phyloP scores from a whole-genome alignment of 2,329 filamentous ascomycete genomes.

The Arthrobotrys pseudoclavata region DNA sequence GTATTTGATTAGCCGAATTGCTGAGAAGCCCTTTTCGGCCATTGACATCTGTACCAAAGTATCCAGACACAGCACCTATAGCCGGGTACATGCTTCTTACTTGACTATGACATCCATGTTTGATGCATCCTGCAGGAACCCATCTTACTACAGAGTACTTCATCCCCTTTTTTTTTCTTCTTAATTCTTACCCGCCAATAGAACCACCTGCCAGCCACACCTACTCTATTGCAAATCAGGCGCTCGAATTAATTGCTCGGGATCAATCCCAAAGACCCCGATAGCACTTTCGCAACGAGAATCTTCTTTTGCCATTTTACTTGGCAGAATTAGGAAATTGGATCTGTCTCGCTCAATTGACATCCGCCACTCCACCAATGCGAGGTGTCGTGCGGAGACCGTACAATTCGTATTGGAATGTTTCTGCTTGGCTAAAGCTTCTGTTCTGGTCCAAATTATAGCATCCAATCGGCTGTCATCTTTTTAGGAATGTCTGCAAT shows the following conservation, averaged over 20 bases:
- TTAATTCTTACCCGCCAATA: conserved; percentile 35
- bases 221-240: too few relatives aligned
- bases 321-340: conserved; percentile 30
- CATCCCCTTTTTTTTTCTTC: conserved; percentile 6
- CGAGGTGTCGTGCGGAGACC: conserved; percentile 12
- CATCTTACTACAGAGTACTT: conserved; percentile 1
- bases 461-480: conserved; percentile 23
- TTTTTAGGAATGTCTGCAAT: conserved; percentile 16
- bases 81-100: too few relatives aligned
- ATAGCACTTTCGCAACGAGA: not conserved
- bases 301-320: conserved; percentile 22
- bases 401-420: conserved; percentile 10
- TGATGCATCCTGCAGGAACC: conserved; percentile 52
- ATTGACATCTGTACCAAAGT: not conserved
- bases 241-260: conserved; percentile 25
- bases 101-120: not conserved
- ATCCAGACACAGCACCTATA: too few relatives aligned
- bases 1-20: conserved; percentile 46
- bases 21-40: conserved; percentile 21
- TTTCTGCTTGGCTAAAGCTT: conserved; percentile 34
- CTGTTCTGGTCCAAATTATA: conserved; percentile 10
- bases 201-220: conserved; percentile 39
- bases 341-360: conserved; percentile 23
- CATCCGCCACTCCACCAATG: conserved; percentile 7
- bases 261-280: conserved; percentile 23